phyloP scores from a whole-genome alignment of 1,284 basidiomycete species.

The Apiotrichum laibachii region DNA sequence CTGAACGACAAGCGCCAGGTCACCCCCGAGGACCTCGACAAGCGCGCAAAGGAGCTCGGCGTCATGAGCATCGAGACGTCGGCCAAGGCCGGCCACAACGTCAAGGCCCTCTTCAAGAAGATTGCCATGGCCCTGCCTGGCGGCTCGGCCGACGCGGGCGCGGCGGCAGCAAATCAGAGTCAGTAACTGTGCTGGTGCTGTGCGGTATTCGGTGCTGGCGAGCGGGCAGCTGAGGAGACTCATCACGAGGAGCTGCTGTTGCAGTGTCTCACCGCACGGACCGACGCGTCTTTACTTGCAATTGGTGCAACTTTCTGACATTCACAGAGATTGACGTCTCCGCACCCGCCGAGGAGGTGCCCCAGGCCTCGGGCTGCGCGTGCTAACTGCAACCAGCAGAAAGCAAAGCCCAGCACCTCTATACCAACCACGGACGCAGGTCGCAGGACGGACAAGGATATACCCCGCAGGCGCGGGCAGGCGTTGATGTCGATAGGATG shows the following conservation, averaged over 20 bases:
- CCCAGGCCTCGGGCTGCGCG: slow-evolving; percentile 47
- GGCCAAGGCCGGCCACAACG: slow-evolving; percentile 98
- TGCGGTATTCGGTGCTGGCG: no score
- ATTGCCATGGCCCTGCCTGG: slow-evolving; percentile 97
- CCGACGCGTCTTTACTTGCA: neutral
- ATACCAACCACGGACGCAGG: no score
- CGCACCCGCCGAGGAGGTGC: slow-evolving; percentile 36
- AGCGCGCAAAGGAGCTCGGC: slow-evolving; percentile 85
- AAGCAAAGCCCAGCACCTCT: neutral
- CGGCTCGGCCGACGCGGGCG: slow-evolving; percentile 75
- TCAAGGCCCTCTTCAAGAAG: slow-evolving; percentile 97
- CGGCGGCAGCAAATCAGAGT: slow-evolving; percentile 57
- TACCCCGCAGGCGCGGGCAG: no score
- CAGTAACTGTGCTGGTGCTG: slow-evolving; percentile 21
- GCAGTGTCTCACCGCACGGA: neutral
- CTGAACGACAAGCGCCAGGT: slow-evolving; percentile 68
- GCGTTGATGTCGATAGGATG: no score
- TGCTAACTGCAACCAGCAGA: slow-evolving; percentile 33
- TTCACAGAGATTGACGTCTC: slow-evolving; percentile 51
- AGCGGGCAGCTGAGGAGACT: no score
- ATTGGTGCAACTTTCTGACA: slow-evolving; percentile 5
- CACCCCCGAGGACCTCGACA: slow-evolving; percentile 95
- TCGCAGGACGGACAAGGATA: no score
- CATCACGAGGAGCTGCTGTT: no score
- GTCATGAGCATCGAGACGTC: slow-evolving; percentile 99